Conservation (phyloP, 345 rosid species). For the Pistacia integerrima region DNA sequence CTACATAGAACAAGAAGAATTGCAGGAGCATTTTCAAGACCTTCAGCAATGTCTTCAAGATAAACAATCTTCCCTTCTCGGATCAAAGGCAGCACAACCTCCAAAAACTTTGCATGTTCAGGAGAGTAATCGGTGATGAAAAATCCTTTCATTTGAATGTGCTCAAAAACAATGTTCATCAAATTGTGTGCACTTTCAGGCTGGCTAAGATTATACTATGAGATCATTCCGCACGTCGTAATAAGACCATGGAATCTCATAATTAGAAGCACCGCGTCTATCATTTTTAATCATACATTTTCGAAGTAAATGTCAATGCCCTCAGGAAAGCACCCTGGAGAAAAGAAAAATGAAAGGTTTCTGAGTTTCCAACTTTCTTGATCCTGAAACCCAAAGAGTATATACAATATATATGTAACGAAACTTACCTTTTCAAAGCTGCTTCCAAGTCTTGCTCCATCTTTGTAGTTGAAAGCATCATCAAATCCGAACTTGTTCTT, state of each 20-base stretch:
- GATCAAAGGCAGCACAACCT: conserved; percentile 37
- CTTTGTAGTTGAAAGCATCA: conserved; percentile 72
- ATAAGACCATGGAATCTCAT: conserved; percentile 29
- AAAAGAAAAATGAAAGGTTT: not conserved
- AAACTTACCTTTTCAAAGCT: conserved; percentile 48
- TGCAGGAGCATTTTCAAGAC: conserved; percentile 47
- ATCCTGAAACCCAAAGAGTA: not conserved
- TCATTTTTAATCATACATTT: conserved; percentile 40
- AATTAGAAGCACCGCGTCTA: conserved; percentile 36
- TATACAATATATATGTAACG: not conserved
- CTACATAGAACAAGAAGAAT: conserved; percentile 50
- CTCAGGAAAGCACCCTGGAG: conserved; percentile 33
- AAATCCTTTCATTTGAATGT: conserved; percentile 39
- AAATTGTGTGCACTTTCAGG: conserved; percentile 6
- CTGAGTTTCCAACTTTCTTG: not conserved
- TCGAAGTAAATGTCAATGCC: conserved; percentile 40
- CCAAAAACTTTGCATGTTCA: conserved; percentile 43
- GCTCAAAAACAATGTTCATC: conserved; percentile 11
- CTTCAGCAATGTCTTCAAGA: not conserved
- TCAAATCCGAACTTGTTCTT: conserved; percentile 65
- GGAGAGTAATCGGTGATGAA: conserved; percentile 37
- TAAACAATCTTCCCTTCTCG: conserved; percentile 38
- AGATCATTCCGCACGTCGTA: conserved; percentile 34
- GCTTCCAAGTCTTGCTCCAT: conserved; percentile 46
- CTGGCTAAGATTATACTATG: conserved; percentile 26